These are phyloP conservation scores for Epichloe uncinata DNA, from an alignment of 2,329 filamentous ascomycete genomes.

Conservation along the genomic window DNA sequence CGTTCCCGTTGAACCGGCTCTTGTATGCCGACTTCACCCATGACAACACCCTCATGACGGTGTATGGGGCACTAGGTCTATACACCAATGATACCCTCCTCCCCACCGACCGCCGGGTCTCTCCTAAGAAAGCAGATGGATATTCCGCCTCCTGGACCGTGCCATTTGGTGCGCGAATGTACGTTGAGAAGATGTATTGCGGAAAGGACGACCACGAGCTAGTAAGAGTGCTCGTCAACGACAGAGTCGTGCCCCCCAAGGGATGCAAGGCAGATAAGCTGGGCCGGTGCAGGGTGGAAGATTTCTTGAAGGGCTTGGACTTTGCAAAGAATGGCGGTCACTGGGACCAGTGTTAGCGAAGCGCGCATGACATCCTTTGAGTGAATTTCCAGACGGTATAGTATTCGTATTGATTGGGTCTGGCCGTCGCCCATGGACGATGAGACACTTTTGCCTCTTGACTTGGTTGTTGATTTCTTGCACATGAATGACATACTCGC, in stretches of 20 bases:
- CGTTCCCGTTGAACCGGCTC: conserved; percentile 56
- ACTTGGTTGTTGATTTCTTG: too few species aligned
- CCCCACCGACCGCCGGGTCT: conserved; percentile 34
- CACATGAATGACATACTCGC: too few species aligned
- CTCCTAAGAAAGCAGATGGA: conserved; percentile 43
- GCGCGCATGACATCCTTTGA: not conserved
- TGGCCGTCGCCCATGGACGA: too few species aligned
- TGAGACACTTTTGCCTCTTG: too few species aligned
- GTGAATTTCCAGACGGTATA: not conserved
- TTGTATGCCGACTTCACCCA: conserved; percentile 88
- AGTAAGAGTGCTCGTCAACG: conserved; percentile 72
- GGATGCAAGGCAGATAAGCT: conserved; percentile 56
- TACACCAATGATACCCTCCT: conserved; percentile 53
- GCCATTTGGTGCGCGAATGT: conserved; percentile 68
- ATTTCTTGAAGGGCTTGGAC: conserved; percentile 60
- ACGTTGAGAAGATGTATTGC: conserved; percentile 80
- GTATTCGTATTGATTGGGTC: too few species aligned
- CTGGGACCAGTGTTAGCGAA: conserved; percentile 50
- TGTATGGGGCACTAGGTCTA: conserved; percentile 65
- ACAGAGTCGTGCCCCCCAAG: conserved; percentile 60
- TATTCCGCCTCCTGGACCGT: conserved; percentile 69
- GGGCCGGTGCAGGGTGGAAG: conserved; percentile 56
- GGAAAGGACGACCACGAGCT: conserved; percentile 43
- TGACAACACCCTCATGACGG: conserved; percentile 72
- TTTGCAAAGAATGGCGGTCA: conserved; percentile 61